These are phyloP conservation scores for Aspergillus pseudoterreus DNA, from an alignment of 2,329 filamentous ascomycete species.

Conservation along the genomic window DNA sequence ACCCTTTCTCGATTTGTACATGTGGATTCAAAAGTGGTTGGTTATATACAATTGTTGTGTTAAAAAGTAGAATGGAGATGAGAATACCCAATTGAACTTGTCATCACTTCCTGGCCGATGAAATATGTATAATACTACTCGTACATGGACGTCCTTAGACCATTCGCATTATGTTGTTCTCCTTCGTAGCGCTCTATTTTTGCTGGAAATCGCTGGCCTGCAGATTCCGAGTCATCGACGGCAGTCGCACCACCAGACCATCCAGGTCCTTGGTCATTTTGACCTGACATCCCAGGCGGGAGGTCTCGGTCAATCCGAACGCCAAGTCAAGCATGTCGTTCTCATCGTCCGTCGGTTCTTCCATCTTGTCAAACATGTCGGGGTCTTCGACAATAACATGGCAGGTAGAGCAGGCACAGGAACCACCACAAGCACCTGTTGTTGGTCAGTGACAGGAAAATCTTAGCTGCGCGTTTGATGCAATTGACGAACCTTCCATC, in stretches of 20 bases:
- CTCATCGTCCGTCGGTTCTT: slow-evolving; percentile 73
- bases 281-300: slow-evolving; percentile 81
- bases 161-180: neutral
- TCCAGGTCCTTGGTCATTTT: slow-evolving; percentile 87
- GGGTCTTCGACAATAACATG: slow-evolving; percentile 80
- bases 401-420: slow-evolving; percentile 89
- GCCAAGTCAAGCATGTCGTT: slow-evolving; percentile 91
- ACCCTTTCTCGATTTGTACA: slow-evolving; percentile 15
- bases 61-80: slow-evolving; percentile 22
- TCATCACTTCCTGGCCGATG: slow-evolving; percentile 7
- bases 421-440: slow-evolving; percentile 84
- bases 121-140: slow-evolving; percentile 4
- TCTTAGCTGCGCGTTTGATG: neutral
- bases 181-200: slow-evolving; percentile 21
- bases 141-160: neutral
- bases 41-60: slow-evolving; percentile 17
- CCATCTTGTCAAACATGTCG: slow-evolving; percentile 71
- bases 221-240: slow-evolving; percentile 91
- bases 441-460: neutral
- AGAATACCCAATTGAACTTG: slow-evolving; percentile 25
- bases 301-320: slow-evolving; percentile 85
- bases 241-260: slow-evolving; percentile 78
- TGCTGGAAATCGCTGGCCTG: slow-evolving; percentile 85
- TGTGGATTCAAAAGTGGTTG: slow-evolving; percentile 23
- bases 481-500: slow-evolving; percentile 71